Base-by-base conservation (phyloP, 2,329 filamentous ascomycete species). In the Claviceps maximensis region DNA sequence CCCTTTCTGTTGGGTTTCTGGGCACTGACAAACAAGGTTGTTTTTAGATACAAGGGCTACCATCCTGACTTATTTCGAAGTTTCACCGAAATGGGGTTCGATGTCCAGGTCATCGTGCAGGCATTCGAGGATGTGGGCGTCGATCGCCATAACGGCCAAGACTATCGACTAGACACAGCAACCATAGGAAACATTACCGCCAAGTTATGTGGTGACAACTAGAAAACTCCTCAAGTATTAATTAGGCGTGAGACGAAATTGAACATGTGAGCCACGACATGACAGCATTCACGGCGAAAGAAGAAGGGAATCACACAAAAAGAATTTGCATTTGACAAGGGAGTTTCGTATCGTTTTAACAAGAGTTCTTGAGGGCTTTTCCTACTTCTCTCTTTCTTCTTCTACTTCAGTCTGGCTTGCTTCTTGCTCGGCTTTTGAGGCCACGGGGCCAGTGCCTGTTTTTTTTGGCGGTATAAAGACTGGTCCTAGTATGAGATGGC, bases 101-200 rank as follows among this genome's bases (percentile, higher is more conserved):
- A 89, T 53, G 78, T 95, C 2, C 86, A 90, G 49, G 77, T 79
- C n/a, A 89, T 97, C 1, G 89, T 96, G 0, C 79, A 85, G 10
- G 87, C 89, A 0, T 95, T 96, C 62, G 77, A 84, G 51, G 86
- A 79, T 56, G 83, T 93, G 8, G 86, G 87, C 6, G 90, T 95
- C 59, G 87, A 91, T 57, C 79, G 80, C 19, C 88, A 85, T 59
- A 79, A 77, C 27, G 89, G 89, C 0, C 74, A 84, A 59, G 86
- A 93, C 64, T 93, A 94, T 65, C 83, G 87, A 61, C 73, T 95
- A n/a, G 88, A 94, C 63, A 87, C 93, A 62, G 89, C 84, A 1
- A 90, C 89, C 60, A 88, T 95, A 79, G 89, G 87, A 3, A 89
- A 95, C 60, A 84, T 97, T 57, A 95, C 88, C 0, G 87, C 89